Evolutionary conservation across 768 basidiomycete species (phyloP).

Genomic region (Grammothele lineata): DNA sequence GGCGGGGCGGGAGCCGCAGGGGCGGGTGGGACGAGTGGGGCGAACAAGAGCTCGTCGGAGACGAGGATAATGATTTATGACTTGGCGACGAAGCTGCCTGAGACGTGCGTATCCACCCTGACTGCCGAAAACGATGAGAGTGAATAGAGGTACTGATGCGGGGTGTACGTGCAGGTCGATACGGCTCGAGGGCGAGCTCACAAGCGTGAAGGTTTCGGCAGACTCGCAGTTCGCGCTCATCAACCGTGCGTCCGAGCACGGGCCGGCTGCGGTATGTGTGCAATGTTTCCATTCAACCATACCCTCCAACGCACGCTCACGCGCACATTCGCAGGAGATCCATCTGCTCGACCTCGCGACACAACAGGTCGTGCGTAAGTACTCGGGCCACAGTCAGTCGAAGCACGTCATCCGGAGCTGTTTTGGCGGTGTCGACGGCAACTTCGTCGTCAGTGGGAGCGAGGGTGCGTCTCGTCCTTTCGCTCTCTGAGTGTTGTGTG

Average conservation of each 20-base stretch:
- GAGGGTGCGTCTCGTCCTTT: constrained; percentile 59
- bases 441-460: constrained; percentile 90
- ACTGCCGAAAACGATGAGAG: too few relatives aligned
- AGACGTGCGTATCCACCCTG: constrained; percentile 67
- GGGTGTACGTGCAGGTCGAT: constrained; percentile 49
- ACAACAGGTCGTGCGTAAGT: constrained; percentile 70
- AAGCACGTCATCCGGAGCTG: constrained; percentile 87
- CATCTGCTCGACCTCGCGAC: constrained; percentile 80
- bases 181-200: constrained; percentile 72
- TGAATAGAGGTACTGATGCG: too few relatives aligned
- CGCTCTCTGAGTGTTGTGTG: too few relatives aligned
- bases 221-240: constrained; percentile 87
- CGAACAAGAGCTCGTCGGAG: constrained; percentile 31
- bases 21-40: constrained; percentile 1
- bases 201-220: constrained; percentile 80
- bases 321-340: constrained; percentile 60
- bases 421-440: constrained; percentile 87
- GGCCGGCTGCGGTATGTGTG: constrained; percentile 27
- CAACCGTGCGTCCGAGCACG: constrained; percentile 83
- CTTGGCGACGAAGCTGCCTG: constrained; percentile 59
- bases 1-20: too few relatives aligned
- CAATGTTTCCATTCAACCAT: background rate
- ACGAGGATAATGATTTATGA: constrained; percentile 77
- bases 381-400: constrained; percentile 80
- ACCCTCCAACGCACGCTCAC: constrained; percentile 7